Conservation (phyloP, 139 green algal genomes). For the Chlamydomonas urium region DNA sequence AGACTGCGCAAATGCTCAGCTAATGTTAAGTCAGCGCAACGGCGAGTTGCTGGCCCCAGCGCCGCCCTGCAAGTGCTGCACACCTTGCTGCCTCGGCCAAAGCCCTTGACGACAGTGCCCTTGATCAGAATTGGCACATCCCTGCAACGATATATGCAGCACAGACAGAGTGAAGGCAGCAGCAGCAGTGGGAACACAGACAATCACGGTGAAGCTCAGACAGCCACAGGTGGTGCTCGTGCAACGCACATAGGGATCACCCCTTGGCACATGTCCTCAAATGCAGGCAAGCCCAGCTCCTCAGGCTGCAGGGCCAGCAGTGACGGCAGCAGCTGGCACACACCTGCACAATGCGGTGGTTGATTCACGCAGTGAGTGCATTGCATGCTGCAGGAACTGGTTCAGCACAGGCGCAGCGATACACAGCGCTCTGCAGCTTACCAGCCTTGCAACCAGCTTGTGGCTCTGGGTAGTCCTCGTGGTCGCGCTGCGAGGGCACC, state of each 20-base stretch:
- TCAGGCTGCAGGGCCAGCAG: slow-evolving; percentile 73
- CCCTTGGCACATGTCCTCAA: slow-evolving; percentile 10
- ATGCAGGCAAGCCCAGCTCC: slow-evolving; percentile 35
- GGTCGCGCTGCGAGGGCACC: slow-evolving; percentile 57
- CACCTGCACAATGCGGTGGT: slow-evolving; percentile 7
- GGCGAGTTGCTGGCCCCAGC: no score
- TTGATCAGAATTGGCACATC: slow-evolving; percentile 13
- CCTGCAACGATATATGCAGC: no score
- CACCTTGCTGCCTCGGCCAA: slow-evolving; percentile 80
- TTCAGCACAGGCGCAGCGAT: no score
- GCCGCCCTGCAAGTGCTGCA: no score
- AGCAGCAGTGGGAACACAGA: no score
- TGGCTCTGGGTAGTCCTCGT: neutral
- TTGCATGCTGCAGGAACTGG: neutral
- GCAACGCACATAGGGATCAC: slow-evolving; percentile 22
- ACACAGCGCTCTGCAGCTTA: no score
- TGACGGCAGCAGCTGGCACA: slow-evolving; percentile 64
- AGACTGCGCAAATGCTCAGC: no score
- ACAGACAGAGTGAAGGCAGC: no score
- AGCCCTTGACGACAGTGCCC: slow-evolving; percentile 87
- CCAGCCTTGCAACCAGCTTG: neutral
- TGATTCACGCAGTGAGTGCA: neutral
- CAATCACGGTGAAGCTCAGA: no score
- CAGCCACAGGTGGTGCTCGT: no score
- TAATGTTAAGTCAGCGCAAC: no score